Percentiles rank a stretch among this genome's conserved stretches.
Conservation (phyloP, 768 basidiomycete genomes). For the Lyophyllum atratum region DNA sequence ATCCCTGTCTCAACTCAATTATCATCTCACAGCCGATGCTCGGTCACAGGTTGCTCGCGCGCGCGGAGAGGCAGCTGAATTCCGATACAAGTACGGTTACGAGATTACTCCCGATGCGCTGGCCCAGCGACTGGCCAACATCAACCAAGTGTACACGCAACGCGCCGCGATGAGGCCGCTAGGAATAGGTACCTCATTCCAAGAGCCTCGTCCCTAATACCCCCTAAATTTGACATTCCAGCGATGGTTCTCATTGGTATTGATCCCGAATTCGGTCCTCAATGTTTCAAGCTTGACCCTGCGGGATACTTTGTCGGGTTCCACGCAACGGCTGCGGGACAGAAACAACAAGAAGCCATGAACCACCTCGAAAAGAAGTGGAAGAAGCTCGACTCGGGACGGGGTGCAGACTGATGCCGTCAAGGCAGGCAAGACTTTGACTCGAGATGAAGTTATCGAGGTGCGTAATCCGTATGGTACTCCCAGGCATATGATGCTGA, state of each 20-base stretch:
- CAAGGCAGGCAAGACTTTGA: slow-evolving; percentile 72
- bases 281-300: slow-evolving; percentile 97
- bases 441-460: slow-evolving; percentile 85
- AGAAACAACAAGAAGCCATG: slow-evolving; percentile 98
- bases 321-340: slow-evolving; percentile 94
- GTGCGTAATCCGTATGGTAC: slow-evolving; percentile 40
- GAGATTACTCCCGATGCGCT: slow-evolving; percentile 98
- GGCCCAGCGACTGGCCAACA: slow-evolving; percentile 91
- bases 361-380: slow-evolving; percentile 98
- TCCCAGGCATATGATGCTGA: background rate
- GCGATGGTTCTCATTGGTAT: slow-evolving; percentile 96
- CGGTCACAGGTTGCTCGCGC: slow-evolving; percentile 87
- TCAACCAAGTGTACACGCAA: slow-evolving; percentile 99
- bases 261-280: slow-evolving; percentile 91
- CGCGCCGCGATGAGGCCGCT: slow-evolving; percentile 95
- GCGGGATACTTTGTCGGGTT: slow-evolving; percentile 99
- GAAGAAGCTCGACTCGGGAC: slow-evolving; percentile 88
- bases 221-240: slow-evolving; percentile 27
- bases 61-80: slow-evolving; percentile 85
- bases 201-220: background rate
- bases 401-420: slow-evolving; percentile 79
- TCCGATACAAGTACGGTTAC: slow-evolving; percentile 96
- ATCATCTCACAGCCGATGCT: slow-evolving; percentile 74
- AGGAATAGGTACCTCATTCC: slow-evolving; percentile 75
- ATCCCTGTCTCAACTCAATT: background rate